Evolutionary conservation across 164 flowering plant genomes (phyloP), one percentile per base, ranked within the genome.

Genomic region (Stephania cephalantha): DNA sequence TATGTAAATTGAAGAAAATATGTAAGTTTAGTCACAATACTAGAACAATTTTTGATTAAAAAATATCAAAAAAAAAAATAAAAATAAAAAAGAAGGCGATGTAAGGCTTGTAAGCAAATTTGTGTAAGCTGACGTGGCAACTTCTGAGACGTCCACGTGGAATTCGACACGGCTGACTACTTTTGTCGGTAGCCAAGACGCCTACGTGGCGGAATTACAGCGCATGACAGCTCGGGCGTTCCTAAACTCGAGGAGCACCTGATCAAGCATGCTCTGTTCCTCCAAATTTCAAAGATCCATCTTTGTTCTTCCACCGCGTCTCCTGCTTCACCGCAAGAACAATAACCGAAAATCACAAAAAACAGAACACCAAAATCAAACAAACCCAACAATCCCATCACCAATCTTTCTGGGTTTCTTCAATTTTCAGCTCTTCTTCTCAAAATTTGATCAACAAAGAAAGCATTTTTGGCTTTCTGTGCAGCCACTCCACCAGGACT

Each of bases 401-500:
- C 42, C 42, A 35, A 35, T 35, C 2, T 35, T 35, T 35, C 42
- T 35, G 42, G 42, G 11, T 66, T 15, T 35, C 64, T 13, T 20
- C 4, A 7, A 6, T 50, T 52, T 30, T 11, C 1, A 4, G 5
- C 15, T 52, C 64, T 15, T 44, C 48, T 18, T 31, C 17, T 35
- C 11, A 4, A 10, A 7, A 46, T 64, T 6, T 22, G 7, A 75
- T 50, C 5, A 6, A 30, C 4, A 11, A 15, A 52, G 30, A 52
- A 9, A 55, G 31, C 15, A 50, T 64, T 17, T 35, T 42, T 68
- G 20, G 74, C 46, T 80, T 75, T 72, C 77, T 64, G 74, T 48
- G 67, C 44, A 58, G 82, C 77, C 78, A 78, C 80, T 81, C 83
- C 80, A 77, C 78, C 79, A 78, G 79, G 79, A 55, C 42, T 35